These are phyloP conservation scores for Aspergillus carlsbadensis DNA, from an alignment of 495 filamentous ascomycete genomes.

Conservation along the genomic window DNA sequence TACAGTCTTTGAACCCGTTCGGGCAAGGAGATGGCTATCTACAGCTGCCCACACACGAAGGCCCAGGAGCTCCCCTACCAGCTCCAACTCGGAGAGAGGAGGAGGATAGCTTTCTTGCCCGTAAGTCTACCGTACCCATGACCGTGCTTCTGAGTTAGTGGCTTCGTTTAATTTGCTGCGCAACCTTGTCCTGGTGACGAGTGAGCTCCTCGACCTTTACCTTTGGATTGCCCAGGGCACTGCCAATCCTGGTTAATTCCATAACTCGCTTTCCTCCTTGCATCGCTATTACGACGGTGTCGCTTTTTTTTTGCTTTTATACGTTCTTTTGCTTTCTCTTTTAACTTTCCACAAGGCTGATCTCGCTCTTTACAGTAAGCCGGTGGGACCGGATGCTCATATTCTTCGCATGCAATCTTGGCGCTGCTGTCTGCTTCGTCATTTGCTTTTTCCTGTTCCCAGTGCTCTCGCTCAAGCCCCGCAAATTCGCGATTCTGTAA, in stretches of 20 bases:
- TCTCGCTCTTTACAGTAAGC: slow-evolving; percentile 64
- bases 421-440: slow-evolving; percentile 86
- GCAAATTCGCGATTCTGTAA: slow-evolving; percentile 96
- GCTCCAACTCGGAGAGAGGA: slow-evolving; percentile 84
- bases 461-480: slow-evolving; percentile 70
- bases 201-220: slow-evolving; percentile 41
- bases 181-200: slow-evolving; percentile 37
- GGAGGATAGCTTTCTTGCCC: slow-evolving; percentile 91
- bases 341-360: slow-evolving; percentile 21
- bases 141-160: slow-evolving; percentile 16
- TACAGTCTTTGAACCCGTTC: slow-evolving; percentile 89
- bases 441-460: slow-evolving; percentile 89
- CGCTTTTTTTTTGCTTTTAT: background rate
- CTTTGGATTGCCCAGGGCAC: slow-evolving; percentile 15
- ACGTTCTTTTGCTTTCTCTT: slow-evolving; percentile 13
- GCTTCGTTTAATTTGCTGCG: slow-evolving; percentile 22
- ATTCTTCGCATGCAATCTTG: slow-evolving; percentile 89
- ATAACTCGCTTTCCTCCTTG: background rate
- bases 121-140: slow-evolving; percentile 63
- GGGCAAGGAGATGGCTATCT: slow-evolving; percentile 79
- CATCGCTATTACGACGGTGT: background rate
- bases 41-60: slow-evolving; percentile 82
- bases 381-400: slow-evolving; percentile 94
- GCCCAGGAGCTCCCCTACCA: slow-evolving; percentile 80
- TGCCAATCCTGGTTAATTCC: background rate